phyloP scores from a whole-genome alignment of 2,329 filamentous ascomycete species.

The Pseudogymnoascus sp. region DNA sequence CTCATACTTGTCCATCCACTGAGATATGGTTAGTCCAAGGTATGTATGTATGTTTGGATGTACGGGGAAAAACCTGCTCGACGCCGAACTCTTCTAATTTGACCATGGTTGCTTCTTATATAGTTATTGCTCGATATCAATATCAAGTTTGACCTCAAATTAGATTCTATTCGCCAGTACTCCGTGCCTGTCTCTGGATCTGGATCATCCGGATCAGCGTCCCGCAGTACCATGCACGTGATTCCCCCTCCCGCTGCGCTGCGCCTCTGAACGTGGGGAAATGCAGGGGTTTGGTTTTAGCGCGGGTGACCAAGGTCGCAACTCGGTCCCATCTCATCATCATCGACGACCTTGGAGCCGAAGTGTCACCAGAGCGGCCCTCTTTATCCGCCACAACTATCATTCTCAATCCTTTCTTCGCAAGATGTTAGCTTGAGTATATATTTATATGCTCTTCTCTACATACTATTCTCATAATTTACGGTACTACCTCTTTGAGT shows the following conservation, averaged over 20 bases:
- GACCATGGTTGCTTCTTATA: slow-evolving; percentile 28
- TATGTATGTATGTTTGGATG: neutral
- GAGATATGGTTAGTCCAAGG: slow-evolving; percentile 16
- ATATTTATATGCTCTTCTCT: neutral
- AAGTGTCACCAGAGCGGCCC: neutral
- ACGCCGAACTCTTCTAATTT: slow-evolving; percentile 33
- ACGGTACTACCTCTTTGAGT: neutral
- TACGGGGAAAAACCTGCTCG: slow-evolving; percentile 7
- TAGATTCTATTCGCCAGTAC: neutral
- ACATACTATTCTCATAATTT: neutral
- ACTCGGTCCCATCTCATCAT: slow-evolving; percentile 1
- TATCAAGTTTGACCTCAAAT: neutral
- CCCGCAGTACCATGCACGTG: neutral
- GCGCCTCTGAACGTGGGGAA: neutral
- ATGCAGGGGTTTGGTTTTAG: neutral
- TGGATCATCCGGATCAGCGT: neutral
- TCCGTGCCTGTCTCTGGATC: neutral
- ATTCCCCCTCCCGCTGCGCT: neutral
- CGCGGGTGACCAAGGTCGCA: slow-evolving; percentile 1
- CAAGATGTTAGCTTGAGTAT: neutral
- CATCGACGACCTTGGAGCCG: slow-evolving; percentile 5
- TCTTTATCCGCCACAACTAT: neutral
- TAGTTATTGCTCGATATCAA: neutral
- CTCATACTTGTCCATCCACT: slow-evolving; percentile 58
- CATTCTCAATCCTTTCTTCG: neutral